These are phyloP conservation scores for Lipomyces lipofer DNA, from an alignment of 805 yeast genomes.

Conservation along the genomic window DNA sequence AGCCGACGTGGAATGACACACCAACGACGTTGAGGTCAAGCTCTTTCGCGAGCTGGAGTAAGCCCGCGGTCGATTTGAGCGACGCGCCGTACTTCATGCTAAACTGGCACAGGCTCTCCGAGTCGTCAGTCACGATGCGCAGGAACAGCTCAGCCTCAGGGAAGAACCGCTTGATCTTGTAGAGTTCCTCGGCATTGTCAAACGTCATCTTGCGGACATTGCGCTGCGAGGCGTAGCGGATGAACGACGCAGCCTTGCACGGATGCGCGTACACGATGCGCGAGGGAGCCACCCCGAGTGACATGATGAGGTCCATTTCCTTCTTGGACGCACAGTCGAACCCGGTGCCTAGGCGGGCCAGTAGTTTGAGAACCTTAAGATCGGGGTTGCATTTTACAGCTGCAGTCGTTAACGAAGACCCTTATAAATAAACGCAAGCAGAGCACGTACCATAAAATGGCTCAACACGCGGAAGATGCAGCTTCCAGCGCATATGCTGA, in stretches of 20 bases:
- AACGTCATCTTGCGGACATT: slow-evolving; percentile 76
- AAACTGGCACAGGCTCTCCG: slow-evolving; percentile 79
- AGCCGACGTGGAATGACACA: slow-evolving; percentile 93
- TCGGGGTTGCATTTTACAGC: slow-evolving; percentile 95
- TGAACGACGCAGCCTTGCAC: slow-evolving; percentile 81
- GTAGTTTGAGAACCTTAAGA: slow-evolving; percentile 53
- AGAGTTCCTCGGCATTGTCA: slow-evolving; percentile 82
- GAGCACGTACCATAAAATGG: slow-evolving; percentile 61
- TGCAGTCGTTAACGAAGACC: background rate
- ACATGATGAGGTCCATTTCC: slow-evolving; percentile 70
- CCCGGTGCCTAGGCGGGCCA: slow-evolving; percentile 65
- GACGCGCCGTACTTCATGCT: slow-evolving; percentile 89
- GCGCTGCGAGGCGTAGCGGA: slow-evolving; percentile 63
- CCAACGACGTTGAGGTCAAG: slow-evolving; percentile 71
- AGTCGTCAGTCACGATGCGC: slow-evolving; percentile 87
- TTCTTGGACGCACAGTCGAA: slow-evolving; percentile 92
- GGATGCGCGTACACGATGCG: slow-evolving; percentile 91
- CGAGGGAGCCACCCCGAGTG: slow-evolving; percentile 60
- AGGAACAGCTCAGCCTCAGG: slow-evolving; percentile 71
- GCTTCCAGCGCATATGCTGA: slow-evolving; percentile 63
- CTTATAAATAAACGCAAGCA: background rate
- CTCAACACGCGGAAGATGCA: slow-evolving; percentile 65
- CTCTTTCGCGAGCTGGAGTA: slow-evolving; percentile 62
- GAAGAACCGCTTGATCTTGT: slow-evolving; percentile 66
- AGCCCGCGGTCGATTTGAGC: slow-evolving; percentile 50